Percentiles rank a stretch among this genome's conserved stretches.
phyloP scores from a whole-genome alignment of 2,329 filamentous ascomycete species.

The Clonostachys rhizophaga region DNA sequence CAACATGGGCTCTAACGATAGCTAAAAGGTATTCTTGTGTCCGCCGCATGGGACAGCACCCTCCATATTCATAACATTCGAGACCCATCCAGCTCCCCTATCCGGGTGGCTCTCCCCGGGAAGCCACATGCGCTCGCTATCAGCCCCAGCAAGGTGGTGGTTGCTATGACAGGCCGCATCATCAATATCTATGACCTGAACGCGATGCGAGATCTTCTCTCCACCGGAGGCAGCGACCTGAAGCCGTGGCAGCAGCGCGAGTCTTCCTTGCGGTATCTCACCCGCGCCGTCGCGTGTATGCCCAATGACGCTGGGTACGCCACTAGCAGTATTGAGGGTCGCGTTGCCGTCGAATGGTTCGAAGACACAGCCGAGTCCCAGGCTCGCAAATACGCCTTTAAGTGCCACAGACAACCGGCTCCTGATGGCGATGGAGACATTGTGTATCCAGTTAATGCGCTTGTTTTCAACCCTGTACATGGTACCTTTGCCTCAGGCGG shows the following conservation, averaged over 20 bases:
- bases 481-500: constrained; percentile 88
- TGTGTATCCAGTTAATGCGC: constrained; percentile 86
- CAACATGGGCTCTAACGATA: not conserved
- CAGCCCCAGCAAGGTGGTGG: constrained; percentile 76
- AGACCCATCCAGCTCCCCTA: constrained; percentile 45
- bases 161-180: constrained; percentile 92
- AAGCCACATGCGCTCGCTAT: constrained; percentile 88
- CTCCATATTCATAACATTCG: constrained; percentile 75
- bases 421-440: constrained; percentile 65
- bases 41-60: constrained; percentile 89
- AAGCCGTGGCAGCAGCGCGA: constrained; percentile 92
- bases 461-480: constrained; percentile 78
- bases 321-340: constrained; percentile 86
- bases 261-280: constrained; percentile 94
- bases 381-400: constrained; percentile 95
- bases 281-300: constrained; percentile 90
- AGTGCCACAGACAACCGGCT: constrained; percentile 82
- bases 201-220: constrained; percentile 53
- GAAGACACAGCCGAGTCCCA: constrained; percentile 84
- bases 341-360: constrained; percentile 97
- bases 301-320: constrained; percentile 94
- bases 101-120: constrained; percentile 67
- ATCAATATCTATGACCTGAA: constrained; percentile 91
- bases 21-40: constrained; percentile 67
- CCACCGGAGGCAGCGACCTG: constrained; percentile 38